Conservation (phyloP, 495 filamentous ascomycete species). For the Astrothelium macrocarpum region DNA sequence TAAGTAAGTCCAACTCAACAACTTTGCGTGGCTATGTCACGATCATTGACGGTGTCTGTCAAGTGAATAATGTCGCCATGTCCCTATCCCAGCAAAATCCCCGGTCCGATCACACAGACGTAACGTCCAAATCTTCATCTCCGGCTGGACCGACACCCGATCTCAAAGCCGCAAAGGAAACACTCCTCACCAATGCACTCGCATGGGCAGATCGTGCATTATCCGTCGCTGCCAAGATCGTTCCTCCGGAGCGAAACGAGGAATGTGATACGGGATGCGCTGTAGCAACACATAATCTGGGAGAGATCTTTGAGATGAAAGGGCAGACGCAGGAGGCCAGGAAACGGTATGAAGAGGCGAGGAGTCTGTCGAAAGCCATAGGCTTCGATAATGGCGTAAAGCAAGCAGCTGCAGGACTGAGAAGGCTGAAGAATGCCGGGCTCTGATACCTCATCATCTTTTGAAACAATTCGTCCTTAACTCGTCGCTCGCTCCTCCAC, state of each 20-base stretch:
- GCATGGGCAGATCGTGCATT: slow-evolving; percentile 72
- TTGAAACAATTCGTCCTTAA: neutral
- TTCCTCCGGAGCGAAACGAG: slow-evolving; percentile 51
- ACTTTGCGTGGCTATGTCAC: neutral
- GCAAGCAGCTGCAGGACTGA: slow-evolving; percentile 50
- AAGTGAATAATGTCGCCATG: slow-evolving; percentile 59
- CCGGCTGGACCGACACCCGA: slow-evolving; percentile 26
- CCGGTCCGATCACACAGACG: slow-evolving; percentile 27
- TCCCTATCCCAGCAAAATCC: slow-evolving; percentile 55
- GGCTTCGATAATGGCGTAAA: slow-evolving; percentile 54
- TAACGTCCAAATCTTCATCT: slow-evolving; percentile 19
- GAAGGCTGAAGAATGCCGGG: slow-evolving; percentile 25
- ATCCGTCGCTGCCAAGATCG: slow-evolving; percentile 46
- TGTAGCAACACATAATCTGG: slow-evolving; percentile 76
- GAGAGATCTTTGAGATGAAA: slow-evolving; percentile 64
- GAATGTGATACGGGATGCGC: slow-evolving; percentile 85
- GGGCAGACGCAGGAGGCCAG: slow-evolving; percentile 56
- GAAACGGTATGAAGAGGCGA: slow-evolving; percentile 53
- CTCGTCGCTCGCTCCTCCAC: neutral
- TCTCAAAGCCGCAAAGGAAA: slow-evolving; percentile 30
- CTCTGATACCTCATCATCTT: neutral
- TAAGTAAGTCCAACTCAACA: slow-evolving; percentile 46
- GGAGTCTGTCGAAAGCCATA: slow-evolving; percentile 49
- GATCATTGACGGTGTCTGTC: slow-evolving; percentile 16
- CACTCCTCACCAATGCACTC: slow-evolving; percentile 50